Evolutionary conservation across 2,329 filamentous ascomycete genomes (phyloP).

Genomic region (Pseudogymnoascus sp.): DNA sequence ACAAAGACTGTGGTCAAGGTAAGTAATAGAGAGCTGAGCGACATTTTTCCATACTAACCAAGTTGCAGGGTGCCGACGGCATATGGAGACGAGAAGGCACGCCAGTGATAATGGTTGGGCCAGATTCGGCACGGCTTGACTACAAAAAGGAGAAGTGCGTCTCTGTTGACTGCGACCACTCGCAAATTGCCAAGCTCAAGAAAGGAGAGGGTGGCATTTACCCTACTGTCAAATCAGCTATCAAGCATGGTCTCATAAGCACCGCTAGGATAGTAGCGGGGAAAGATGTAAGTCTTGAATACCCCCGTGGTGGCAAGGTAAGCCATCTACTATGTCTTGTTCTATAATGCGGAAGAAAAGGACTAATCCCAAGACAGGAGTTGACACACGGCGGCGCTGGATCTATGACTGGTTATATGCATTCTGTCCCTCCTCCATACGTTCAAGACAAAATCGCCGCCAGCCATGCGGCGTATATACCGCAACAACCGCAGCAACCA

Average conservation of each 20-base stretch:
- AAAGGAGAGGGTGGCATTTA: slow-evolving; percentile 10
- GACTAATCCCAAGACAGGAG: background rate
- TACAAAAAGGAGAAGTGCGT: slow-evolving; percentile 15
- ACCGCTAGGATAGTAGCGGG: slow-evolving; percentile 9
- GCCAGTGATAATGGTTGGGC: slow-evolving; percentile 17
- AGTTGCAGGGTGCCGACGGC: slow-evolving; percentile 6
- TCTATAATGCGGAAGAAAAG: background rate
- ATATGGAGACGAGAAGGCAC: slow-evolving; percentile 21
- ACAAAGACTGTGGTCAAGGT: slow-evolving; percentile 21
- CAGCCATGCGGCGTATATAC: background rate
- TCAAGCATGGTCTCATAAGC: slow-evolving; percentile 1
- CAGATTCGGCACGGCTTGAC: slow-evolving; percentile 16
- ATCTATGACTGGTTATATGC: background rate
- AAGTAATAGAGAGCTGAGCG: background rate
- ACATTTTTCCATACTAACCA: background rate
- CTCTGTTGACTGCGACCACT: slow-evolving; percentile 19
- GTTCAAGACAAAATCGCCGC: background rate
- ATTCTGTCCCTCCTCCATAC: background rate
- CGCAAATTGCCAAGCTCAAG: slow-evolving; percentile 20
- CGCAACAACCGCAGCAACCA: background rate
- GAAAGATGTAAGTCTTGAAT: background rate
- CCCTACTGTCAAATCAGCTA: slow-evolving; percentile 5
- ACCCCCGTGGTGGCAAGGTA: slow-evolving; percentile 1
- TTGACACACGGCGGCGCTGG: background rate
- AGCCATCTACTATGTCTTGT: background rate